Percentiles rank a stretch among this genome's conserved stretches.
phyloP scores from a whole-genome alignment of 768 basidiomycete species.

The Mycena haematopus region DNA sequence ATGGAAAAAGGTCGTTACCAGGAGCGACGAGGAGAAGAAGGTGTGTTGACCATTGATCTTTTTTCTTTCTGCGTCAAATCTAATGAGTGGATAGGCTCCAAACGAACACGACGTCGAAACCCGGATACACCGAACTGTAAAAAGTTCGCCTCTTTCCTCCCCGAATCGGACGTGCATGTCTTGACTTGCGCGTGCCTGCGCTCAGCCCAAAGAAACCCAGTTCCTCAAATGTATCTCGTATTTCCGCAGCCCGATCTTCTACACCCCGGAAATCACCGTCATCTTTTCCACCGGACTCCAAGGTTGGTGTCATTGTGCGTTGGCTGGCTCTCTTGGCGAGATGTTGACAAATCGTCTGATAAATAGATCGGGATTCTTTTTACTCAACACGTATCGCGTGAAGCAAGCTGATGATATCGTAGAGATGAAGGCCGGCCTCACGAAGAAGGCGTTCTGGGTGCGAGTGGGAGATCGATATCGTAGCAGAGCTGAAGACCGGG shows the following conservation, averaged over 20 bases:
- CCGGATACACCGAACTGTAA: too few relatives aligned
- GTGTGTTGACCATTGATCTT: too few relatives aligned
- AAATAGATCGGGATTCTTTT: slow-evolving; percentile 45
- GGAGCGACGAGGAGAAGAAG: too few relatives aligned
- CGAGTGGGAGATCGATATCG: slow-evolving; percentile 48
- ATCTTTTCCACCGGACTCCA: slow-evolving; percentile 49
- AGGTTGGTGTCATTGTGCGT: slow-evolving; percentile 56
- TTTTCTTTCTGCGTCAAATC: too few relatives aligned
- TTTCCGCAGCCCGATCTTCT: slow-evolving; percentile 51
- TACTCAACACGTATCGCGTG: slow-evolving; percentile 48
- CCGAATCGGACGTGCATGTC: too few relatives aligned
- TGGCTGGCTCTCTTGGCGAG: too few relatives aligned
- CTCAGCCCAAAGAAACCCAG: slow-evolving; percentile 46
- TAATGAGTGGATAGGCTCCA: too few relatives aligned
- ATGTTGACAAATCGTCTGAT: background rate
- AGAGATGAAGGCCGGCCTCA: slow-evolving; percentile 55
- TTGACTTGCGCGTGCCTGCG: too few relatives aligned
- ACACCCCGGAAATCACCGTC: slow-evolving; percentile 55
- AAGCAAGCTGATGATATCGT: slow-evolving; percentile 55
- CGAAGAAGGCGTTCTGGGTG: slow-evolving; percentile 45
- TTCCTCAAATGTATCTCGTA: slow-evolving; percentile 51
- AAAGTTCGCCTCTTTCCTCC: too few relatives aligned
- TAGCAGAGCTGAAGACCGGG: slow-evolving; percentile 53
- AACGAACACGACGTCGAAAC: too few relatives aligned
- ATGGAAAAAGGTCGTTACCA: too few relatives aligned